These are phyloP conservation scores for Haplographium delicatum DNA, from an alignment of 495 filamentous ascomycete species.

Conservation along the genomic window DNA sequence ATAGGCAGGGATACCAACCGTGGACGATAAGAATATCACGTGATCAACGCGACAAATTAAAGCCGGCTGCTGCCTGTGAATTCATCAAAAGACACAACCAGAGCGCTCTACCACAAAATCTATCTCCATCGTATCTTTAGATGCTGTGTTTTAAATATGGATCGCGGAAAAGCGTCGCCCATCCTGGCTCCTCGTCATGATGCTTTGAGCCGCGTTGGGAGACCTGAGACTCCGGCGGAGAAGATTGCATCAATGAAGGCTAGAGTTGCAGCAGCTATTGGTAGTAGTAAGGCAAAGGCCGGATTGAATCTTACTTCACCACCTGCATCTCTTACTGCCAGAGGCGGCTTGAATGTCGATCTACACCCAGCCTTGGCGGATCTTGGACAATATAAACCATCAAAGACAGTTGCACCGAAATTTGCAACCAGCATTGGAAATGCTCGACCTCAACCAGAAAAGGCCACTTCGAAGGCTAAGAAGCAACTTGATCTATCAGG, in stretches of 20 bases:
- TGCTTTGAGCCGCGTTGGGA: slow-evolving; percentile 42
- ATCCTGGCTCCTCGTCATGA: slow-evolving; percentile 51
- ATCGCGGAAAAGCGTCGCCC: slow-evolving; percentile 29
- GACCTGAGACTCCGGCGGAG: slow-evolving; percentile 51
- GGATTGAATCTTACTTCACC: slow-evolving; percentile 28
- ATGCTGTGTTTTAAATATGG: slow-evolving; percentile 10
- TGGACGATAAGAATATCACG: no score
- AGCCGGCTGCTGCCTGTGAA: no score
- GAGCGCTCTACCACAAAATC: no score
- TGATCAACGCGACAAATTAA: no score
- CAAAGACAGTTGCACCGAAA: slow-evolving; percentile 50
- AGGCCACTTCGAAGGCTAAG: slow-evolving; percentile 46
- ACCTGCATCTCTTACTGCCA: slow-evolving; percentile 27
- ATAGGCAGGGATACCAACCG: no score
- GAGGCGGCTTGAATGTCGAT: slow-evolving; percentile 79
- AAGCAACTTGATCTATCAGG: slow-evolving; percentile 64
- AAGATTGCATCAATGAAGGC: slow-evolving; percentile 72
- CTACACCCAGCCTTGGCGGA: slow-evolving; percentile 87
- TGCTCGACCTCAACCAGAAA: slow-evolving; percentile 43
- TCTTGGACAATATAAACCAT: slow-evolving; percentile 55
- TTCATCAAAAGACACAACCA: no score
- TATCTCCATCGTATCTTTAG: no score
- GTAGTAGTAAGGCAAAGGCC: slow-evolving; percentile 23
- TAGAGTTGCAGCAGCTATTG: slow-evolving; percentile 63
- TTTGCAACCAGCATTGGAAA: slow-evolving; percentile 56